Evolutionary conservation across 139 green algal species (phyloP).

Genomic region (Closterium sp.): DNA sequence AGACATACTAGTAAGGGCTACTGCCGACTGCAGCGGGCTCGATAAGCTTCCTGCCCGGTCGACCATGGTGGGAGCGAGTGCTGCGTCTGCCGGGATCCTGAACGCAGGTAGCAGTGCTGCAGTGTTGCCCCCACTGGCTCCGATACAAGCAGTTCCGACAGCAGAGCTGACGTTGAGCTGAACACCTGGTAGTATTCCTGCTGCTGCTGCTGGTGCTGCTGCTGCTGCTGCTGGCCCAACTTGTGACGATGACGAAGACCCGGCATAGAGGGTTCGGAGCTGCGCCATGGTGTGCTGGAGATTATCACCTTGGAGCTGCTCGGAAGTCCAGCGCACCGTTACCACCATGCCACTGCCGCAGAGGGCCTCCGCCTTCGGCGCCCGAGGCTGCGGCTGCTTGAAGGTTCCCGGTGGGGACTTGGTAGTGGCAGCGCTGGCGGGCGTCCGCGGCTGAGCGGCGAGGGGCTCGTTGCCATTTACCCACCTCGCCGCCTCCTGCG

Average conservation of each 20-base stretch:
- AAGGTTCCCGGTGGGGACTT: neutral
- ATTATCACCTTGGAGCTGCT: neutral
- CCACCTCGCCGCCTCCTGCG: neutral
- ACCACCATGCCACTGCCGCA: neutral
- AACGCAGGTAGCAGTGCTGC: neutral
- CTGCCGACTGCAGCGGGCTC: neutral
- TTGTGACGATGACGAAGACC: neutral
- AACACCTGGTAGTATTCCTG: neutral
- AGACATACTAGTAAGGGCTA: neutral
- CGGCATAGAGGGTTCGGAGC: neutral
- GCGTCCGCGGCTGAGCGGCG: too few relatives aligned
- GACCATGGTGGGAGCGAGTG: neutral
- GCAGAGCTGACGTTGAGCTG: neutral
- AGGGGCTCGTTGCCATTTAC: neutral
- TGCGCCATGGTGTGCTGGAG: neutral
- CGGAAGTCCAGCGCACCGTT: too few relatives aligned
- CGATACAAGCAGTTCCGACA: neutral
- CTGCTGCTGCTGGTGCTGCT: neutral
- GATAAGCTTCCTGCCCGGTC: neutral
- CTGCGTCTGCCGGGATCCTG: neutral
- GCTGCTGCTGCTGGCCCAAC: too few relatives aligned
- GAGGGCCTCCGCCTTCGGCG: too few relatives aligned
- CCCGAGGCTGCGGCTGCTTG: neutral
- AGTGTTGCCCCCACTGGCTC: neutral
- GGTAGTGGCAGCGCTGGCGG: too few relatives aligned